These are phyloP conservation scores for Murraya paniculata DNA, from an alignment of 345 rosid species.

Conservation along the genomic window DNA sequence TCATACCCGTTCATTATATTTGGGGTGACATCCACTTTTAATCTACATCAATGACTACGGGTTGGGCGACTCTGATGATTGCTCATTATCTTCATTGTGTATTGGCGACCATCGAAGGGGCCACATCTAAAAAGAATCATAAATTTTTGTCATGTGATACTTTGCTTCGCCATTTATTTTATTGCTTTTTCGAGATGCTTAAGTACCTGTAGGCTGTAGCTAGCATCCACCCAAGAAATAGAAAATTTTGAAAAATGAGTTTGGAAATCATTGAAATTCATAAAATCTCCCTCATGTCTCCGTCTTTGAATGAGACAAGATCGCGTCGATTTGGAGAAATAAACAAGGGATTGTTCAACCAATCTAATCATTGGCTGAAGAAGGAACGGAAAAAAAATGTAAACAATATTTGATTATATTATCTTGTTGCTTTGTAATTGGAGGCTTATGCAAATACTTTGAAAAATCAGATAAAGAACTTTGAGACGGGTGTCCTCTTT, in stretches of 20 bases:
- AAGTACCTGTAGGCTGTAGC: neutral
- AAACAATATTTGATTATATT: neutral
- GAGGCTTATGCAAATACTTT: neutral
- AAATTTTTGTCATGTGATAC: neutral
- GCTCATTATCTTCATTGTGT: neutral
- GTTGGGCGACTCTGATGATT: constrained; percentile 20
- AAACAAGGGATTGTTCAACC: constrained; percentile 10
- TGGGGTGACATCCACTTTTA: constrained; percentile 7
- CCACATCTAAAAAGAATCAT: constrained; percentile 9
- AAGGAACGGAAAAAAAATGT: neutral
- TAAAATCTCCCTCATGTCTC: neutral
- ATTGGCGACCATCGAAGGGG: neutral
- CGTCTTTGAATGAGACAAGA: constrained; percentile 29
- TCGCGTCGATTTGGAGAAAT: neutral
- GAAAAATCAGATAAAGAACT: constrained; percentile 13
- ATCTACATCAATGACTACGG: neutral
- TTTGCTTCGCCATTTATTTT: neutral
- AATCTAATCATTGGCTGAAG: constrained; percentile 15
- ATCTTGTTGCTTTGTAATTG: neutral
- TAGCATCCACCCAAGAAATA: neutral
- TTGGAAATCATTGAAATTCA: neutral
- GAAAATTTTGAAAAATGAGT: neutral
- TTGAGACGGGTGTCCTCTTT: neutral
- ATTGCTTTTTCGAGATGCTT: neutral
- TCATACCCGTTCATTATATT: neutral